phyloP scores from a whole-genome alignment of 768 basidiomycete species.

The Dentipellis fragilis region DNA sequence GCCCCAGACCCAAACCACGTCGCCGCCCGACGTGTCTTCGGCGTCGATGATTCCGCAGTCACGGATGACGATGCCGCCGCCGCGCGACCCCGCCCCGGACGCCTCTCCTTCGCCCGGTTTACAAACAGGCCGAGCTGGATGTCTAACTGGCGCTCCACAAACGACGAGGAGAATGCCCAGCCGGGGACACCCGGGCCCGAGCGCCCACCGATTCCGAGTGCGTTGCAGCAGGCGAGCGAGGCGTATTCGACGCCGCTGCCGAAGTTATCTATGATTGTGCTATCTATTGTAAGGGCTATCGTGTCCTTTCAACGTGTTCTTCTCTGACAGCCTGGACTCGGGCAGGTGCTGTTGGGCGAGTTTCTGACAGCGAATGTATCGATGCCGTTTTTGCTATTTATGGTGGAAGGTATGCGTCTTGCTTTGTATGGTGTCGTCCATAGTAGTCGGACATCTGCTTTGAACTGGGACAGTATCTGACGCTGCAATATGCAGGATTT shows the following conservation, averaged over 20 bases:
- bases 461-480: neutral
- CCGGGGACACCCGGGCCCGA: slow-evolving; percentile 6
- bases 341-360: slow-evolving; percentile 80
- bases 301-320: neutral
- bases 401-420: slow-evolving; percentile 58
- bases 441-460: neutral
- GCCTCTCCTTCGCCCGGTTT: neutral
- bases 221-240: slow-evolving; percentile 52
- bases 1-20: neutral
- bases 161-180: slow-evolving; percentile 8
- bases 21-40: slow-evolving; percentile 6
- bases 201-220: slow-evolving; percentile 66
- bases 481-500: slow-evolving; percentile 26
- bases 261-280: slow-evolving; percentile 77
- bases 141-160: neutral
- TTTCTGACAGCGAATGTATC: slow-evolving; percentile 90
- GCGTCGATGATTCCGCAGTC: neutral
- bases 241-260: slow-evolving; percentile 75
- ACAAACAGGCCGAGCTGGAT: neutral
- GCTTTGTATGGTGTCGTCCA: neutral
- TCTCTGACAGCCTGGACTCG: slow-evolving; percentile 26
- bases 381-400: slow-evolving; percentile 86
- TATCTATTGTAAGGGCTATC: slow-evolving; percentile 59
- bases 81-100: neutral
- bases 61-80: slow-evolving; percentile 2